Base-by-base conservation (phyloP, 805 yeast genomes). In the Candida quercuum region DNA sequence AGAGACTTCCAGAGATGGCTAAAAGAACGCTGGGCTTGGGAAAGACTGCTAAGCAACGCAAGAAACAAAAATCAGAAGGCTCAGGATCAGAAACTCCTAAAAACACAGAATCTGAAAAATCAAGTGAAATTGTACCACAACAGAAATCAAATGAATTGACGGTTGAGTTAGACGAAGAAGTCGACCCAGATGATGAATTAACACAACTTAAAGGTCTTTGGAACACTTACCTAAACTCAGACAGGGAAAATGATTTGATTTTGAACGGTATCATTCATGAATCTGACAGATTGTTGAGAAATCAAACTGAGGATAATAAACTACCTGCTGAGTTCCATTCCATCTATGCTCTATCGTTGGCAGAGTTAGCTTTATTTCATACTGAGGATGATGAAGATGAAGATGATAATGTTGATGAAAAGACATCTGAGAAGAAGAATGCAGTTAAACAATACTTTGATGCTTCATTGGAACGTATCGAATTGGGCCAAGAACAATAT, bases 221-320 rank as follows among this genome's bases (percentile, higher is more conserved):
- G 83, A 61, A 66, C 13, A 78, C 86, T 4, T 86, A 76, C 60
- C 50, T 62, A 29, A 56, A 64, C 5, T 67, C 82, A 2, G 76
- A 72, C 4, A 73, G 74, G 39, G 82, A 80, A 17, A 75, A 73
- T 45, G 85, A 81, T 52, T 61, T 78, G 42, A 71, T 84, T 25
- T 56, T 84, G 40, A 84, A 88, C 51, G 97, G 96, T 18, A 71
- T 89, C 5, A 73, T 91, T n/a, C 96, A 89, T 51, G 97, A 91
- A 56, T 84, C 95, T 63, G 96, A 91, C 52, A 64, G 94, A 35
- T 57, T 87, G 24, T 66, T 88, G 46, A 68, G 89, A 54, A 46
- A 54, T 31, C 46, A 53, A 27, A 41, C 39, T 6, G 55, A 52
- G 20, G 48, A 55, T 41, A 40, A 42, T 17, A 43, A 46, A 36